These are phyloP conservation scores for Whalleya microplaca DNA, from an alignment of 2,329 filamentous ascomycete species.

Conservation along the genomic window DNA sequence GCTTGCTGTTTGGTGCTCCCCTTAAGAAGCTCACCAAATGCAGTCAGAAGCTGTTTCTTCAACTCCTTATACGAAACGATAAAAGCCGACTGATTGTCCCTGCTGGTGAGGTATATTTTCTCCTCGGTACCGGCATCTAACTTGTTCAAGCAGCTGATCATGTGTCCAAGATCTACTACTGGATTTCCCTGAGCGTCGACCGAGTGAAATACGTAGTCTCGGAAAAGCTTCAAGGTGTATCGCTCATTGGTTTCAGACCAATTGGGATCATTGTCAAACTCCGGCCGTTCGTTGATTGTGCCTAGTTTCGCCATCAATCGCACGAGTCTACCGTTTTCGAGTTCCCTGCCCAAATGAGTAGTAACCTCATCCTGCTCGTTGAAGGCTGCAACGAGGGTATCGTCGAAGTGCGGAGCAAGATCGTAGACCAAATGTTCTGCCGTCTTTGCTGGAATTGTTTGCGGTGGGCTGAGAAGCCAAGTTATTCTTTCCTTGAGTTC, in stretches of 20 bases:
- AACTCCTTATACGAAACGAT: slow-evolving; percentile 90
- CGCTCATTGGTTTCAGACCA: slow-evolving; percentile 95
- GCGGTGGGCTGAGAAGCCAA: slow-evolving; percentile 76
- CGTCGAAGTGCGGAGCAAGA: slow-evolving; percentile 77
- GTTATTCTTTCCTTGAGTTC: slow-evolving; percentile 78
- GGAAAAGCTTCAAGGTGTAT: slow-evolving; percentile 91
- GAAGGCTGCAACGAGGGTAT: slow-evolving; percentile 76
- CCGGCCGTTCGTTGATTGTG: slow-evolving; percentile 85
- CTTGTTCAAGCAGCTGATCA: slow-evolving; percentile 86
- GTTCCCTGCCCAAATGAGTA: slow-evolving; percentile 73
- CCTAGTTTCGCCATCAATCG: slow-evolving; percentile 82
- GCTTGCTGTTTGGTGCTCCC: slow-evolving; percentile 31
- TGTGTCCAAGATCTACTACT: slow-evolving; percentile 84
- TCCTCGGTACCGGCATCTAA: slow-evolving; percentile 89
- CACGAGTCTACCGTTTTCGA: slow-evolving; percentile 87
- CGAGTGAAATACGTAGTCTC: slow-evolving; percentile 97
- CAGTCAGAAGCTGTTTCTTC: slow-evolving; percentile 63
- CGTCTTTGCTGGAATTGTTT: slow-evolving; percentile 61
- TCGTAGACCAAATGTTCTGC: slow-evolving; percentile 80
- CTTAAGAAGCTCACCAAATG: slow-evolving; percentile 63
- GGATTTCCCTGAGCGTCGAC: slow-evolving; percentile 84
- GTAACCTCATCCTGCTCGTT: slow-evolving; percentile 77
- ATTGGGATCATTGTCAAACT: slow-evolving; percentile 73
- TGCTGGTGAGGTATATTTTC: slow-evolving; percentile 80
- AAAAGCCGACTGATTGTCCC: slow-evolving; percentile 88